Base-by-base conservation (phyloP, 768 basidiomycete species). In the Paxillus ammoniavirescens region DNA sequence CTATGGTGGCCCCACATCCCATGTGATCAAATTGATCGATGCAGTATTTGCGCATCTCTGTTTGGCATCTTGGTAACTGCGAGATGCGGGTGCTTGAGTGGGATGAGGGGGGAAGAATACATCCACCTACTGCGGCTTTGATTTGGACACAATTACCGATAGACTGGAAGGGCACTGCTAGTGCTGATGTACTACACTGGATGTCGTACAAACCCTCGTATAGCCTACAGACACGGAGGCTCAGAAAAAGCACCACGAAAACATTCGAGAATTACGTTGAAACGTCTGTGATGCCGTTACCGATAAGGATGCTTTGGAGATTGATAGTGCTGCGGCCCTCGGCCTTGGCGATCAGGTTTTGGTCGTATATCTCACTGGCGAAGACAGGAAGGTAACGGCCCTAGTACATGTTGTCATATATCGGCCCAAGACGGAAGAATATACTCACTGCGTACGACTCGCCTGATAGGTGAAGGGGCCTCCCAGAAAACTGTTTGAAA, bases 341-440 rank as follows among this genome's bases (percentile, higher is more conserved):
- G n/a, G 76, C 67, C 38, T 74, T 67, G 9, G 87, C 73, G 28
- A 73, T 64, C 44, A 68, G 61, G 65, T 93, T 92, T 59, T 86
- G 82, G 68, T 93, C 91, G 46, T 84, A 80, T 10, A 93, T 82
- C 31, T 85, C 84, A 14, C 87, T 78, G 0, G 89, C 91, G 57
- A 93, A 93, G 1, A 87, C 72, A 0, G 86, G 87, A 1, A 89
- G 72, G 61, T 89, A 87, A 10, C 83, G 80, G 5, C 87, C 86
- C 86, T 87, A 48, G 42, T n/a, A 33, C 2, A 46, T 1, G 9
- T 14, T n/a, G n/a, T 46, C 14, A 35, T 23, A 31, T 15, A 28
- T 31, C 17, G 31, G 8, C 13, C 23, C 21, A 42, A 21, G 42
- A 38, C 23, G 21, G 28, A 43, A 4, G 15, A 31, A 26, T 38